Base-by-base conservation (phyloP, 805 yeast genomes). In the Yarrowia sp. region DNA sequence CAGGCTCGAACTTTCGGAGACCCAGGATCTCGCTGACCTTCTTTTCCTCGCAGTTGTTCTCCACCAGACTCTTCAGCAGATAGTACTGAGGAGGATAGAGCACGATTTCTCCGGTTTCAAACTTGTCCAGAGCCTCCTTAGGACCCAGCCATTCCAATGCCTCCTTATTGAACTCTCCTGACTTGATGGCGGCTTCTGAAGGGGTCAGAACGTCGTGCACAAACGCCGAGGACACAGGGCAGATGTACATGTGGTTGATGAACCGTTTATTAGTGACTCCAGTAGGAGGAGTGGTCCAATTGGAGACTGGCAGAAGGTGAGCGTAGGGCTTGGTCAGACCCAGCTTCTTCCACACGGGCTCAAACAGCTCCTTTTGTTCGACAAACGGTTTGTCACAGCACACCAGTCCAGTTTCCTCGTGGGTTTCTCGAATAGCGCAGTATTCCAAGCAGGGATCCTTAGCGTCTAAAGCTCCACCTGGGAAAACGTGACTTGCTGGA, bases 21-120 rank as follows among this genome's bases (percentile, higher is more conserved):
- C 69, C 67, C 48, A 63, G 45, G n/a, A 63, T 19, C 40, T 63
- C 56, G 32, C 56, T 63, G 11, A 70, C 70, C 10, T 73, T 71
- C 19, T 43, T 36, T 42, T 71, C 69, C 11, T 19, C 49, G 9
- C 45, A 46, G 40, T 63, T 41, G 43, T 63, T 63, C 11, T 63
- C 67, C 38, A 63, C 56, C 41, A 76, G 48, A 8, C 70, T 46
- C 19, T 70, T 69, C 59, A 74, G 49, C 3, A 76, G 35, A 56
- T 74, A 75, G 70, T 71, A 76, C 71, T 76, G 79, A 3, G 79
- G 79, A 3, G 79, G 79, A 70, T 73, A 72, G 46, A 76, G 69
- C 5, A 65, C 50, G 43, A 76, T 63, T 16, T 69, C 52, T 3
- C 75, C 74, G 4, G 48, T 49, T 11, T 68, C n/a, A 68, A 73